Evolutionary conservation across 495 filamentous ascomycete genomes (phyloP).

Genomic region (Achaetomiella virescens): DNA sequence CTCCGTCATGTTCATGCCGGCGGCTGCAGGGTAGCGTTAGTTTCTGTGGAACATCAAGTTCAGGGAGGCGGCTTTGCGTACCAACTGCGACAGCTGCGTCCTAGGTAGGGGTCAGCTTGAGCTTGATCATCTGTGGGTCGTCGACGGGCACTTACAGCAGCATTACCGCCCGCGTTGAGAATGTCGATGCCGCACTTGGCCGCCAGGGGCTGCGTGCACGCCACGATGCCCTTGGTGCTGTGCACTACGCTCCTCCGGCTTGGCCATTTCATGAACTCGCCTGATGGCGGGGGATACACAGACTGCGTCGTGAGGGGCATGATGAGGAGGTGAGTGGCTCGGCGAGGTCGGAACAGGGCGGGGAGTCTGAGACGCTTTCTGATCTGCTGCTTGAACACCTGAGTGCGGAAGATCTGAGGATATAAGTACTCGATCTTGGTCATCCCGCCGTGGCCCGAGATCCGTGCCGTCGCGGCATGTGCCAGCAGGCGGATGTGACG

Average conservation of each 20-base stretch:
- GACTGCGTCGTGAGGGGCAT: slow-evolving; percentile 41
- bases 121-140: neutral
- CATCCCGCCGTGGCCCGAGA: neutral
- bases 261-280: slow-evolving; percentile 61
- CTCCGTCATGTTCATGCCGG: slow-evolving; percentile 88
- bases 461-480: neutral
- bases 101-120: slow-evolving; percentile 36
- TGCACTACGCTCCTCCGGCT: slow-evolving; percentile 89
- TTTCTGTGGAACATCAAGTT: neutral
- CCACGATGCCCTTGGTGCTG: slow-evolving; percentile 86
- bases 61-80: neutral
- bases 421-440: neutral
- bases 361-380: neutral
- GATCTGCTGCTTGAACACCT: neutral
- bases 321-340: neutral
- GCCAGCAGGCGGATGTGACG: neutral
- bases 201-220: slow-evolving; percentile 86
- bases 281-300: slow-evolving; percentile 57
- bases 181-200: slow-evolving; percentile 81
- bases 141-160: slow-evolving; percentile 60
- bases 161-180: slow-evolving; percentile 82
- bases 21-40: slow-evolving; percentile 43
- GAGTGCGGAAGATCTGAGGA: neutral
- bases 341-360: neutral
- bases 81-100: slow-evolving; percentile 82